Percentiles rank a stretch among this genome's conserved stretches.
Evolutionary conservation across 345 rosid genomes (phyloP).

Genomic region (Hibiscus trionum): DNA sequence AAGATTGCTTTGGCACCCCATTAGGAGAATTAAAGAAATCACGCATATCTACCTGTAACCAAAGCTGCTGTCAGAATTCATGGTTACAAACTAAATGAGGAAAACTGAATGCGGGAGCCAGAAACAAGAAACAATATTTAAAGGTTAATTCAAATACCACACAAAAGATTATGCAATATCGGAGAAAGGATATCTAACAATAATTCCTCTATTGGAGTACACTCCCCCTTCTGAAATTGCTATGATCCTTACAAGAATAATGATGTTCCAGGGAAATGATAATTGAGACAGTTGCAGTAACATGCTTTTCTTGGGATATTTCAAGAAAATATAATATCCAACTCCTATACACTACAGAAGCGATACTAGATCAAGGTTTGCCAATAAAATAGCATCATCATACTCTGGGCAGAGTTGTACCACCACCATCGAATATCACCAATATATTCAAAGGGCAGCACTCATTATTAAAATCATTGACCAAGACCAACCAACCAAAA

Average conservation of each 20-base stretch:
- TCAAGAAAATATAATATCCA: background rate
- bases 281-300: background rate
- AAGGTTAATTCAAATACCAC: background rate
- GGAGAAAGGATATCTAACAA: background rate
- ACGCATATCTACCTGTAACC: slow-evolving; percentile 81
- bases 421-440: background rate
- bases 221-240: background rate
- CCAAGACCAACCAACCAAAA: background rate
- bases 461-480: background rate
- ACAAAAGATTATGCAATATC: background rate
- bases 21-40: slow-evolving; percentile 82
- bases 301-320: background rate
- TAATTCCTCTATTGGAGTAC: background rate
- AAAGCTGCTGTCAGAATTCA: background rate
- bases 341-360: background rate
- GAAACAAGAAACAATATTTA: background rate
- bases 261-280: background rate
- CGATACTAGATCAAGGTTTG: background rate
- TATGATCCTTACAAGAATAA: background rate
- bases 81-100: background rate
- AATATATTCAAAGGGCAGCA: background rate
- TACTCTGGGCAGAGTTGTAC: background rate
- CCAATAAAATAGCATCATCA: background rate
- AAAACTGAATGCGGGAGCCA: background rate
- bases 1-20: slow-evolving; percentile 67